Conservation (phyloP, 2,329 filamentous ascomycete genomes). For the Penicillium sp. region DNA sequence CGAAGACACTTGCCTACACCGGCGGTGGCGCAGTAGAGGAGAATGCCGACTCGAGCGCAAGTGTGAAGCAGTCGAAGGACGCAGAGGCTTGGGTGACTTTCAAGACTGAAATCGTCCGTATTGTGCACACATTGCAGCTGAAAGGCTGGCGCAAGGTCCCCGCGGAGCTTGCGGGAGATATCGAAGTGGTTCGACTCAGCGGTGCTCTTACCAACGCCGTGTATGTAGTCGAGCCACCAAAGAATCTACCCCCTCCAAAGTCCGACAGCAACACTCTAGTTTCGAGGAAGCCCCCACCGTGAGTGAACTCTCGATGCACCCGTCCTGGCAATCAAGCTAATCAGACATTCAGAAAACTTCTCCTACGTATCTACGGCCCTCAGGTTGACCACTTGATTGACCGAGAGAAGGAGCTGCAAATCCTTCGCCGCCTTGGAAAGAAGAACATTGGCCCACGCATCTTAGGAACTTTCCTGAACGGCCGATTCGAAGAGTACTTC, state of each 20-base stretch:
- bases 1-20: conserved; percentile 78
- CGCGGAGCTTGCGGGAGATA: conserved; percentile 43
- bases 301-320: conserved; percentile 31
- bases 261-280: conserved; percentile 40
- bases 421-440: conserved; percentile 79
- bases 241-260: conserved; percentile 54
- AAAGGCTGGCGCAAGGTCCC: conserved; percentile 90
- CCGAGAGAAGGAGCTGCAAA: conserved; percentile 82
- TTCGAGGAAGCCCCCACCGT: conserved; percentile 55
- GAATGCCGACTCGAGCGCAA: conserved; percentile 43
- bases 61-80: conserved; percentile 63
- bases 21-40: conserved; percentile 52
- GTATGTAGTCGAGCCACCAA: conserved; percentile 85
- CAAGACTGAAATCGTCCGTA: conserved; percentile 86
- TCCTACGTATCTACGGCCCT: conserved; percentile 90
- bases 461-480: conserved; percentile 89
- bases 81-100: conserved; percentile 79
- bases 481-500: conserved; percentile 93
- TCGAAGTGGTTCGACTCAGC: conserved; percentile 59
- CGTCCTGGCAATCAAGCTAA: conserved; percentile 5
- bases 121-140: conserved; percentile 83
- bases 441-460: conserved; percentile 93
- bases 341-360: conserved; percentile 61
- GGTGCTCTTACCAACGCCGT: conserved; percentile 95
- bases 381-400: conserved; percentile 96